phyloP scores from a whole-genome alignment of 306 rosid genomes.

The Lathyrus tuberosus region DNA sequence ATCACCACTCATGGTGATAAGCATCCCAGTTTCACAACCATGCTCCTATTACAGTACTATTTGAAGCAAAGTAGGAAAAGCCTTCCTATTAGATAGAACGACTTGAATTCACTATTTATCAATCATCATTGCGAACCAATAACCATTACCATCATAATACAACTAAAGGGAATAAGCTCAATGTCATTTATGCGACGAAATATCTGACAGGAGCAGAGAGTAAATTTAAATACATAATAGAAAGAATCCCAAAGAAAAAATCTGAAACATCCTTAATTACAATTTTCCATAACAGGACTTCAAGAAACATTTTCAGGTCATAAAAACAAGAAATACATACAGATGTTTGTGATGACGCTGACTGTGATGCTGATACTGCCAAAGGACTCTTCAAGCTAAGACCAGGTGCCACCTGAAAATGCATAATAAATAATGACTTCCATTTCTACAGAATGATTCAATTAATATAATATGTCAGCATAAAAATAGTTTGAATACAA shows the following conservation, averaged over 20 bases:
- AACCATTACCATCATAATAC: constrained; percentile 15
- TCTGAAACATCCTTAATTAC: constrained; percentile 24
- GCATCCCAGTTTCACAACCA: constrained; percentile 17
- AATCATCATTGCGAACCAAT: constrained; percentile 33
- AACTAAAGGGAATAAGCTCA: background rate
- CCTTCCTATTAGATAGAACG: constrained; percentile 1
- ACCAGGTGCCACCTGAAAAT: constrained; percentile 69
- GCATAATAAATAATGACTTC: constrained; percentile 37
- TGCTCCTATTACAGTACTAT: constrained; percentile 14
- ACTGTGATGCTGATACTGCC: constrained; percentile 53
- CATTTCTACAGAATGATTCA: constrained; percentile 24
- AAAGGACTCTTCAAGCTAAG: constrained; percentile 64
- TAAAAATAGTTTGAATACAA: constrained; percentile 11
- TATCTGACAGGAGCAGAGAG: background rate
- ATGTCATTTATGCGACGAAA: background rate
- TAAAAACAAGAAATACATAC: constrained; percentile 54
- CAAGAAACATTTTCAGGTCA: constrained; percentile 17
- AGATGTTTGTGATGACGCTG: constrained; percentile 62
- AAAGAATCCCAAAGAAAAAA: constrained; percentile 11
- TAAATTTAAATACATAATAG: constrained; percentile 24
- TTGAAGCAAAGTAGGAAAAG: constrained; percentile 20
- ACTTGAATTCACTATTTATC: constrained; percentile 28
- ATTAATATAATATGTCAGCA: constrained; percentile 19
- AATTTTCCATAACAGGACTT: constrained; percentile 29
- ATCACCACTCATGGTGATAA: constrained; percentile 7